Evolutionary conservation across 176 grass and related monocot species (phyloP).

Genomic region (Aegilops sharonensis): DNA sequence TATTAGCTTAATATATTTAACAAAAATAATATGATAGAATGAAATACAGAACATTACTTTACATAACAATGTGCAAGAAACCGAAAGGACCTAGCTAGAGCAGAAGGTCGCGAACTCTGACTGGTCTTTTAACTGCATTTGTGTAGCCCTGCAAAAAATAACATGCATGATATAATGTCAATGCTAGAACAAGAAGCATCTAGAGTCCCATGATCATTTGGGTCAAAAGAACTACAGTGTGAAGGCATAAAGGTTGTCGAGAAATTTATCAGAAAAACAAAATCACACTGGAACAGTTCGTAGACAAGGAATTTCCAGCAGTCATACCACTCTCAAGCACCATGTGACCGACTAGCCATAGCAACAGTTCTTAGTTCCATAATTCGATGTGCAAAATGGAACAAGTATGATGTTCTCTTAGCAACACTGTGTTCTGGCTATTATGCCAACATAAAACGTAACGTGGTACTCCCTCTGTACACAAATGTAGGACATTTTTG

Average conservation of each 20-base stretch:
- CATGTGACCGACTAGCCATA: neutral
- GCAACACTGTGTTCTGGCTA: neutral
- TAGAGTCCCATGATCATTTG: neutral
- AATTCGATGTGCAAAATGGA: neutral
- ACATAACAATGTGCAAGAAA: slow-evolving; percentile 30
- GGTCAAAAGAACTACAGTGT: neutral
- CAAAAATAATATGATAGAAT: neutral
- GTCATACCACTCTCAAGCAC: neutral
- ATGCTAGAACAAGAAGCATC: neutral
- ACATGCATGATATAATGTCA: slow-evolving; percentile 10
- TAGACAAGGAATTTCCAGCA: neutral
- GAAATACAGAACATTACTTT: slow-evolving; percentile 29
- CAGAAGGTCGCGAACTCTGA: slow-evolving; percentile 76
- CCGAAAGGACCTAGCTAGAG: slow-evolving; percentile 40
- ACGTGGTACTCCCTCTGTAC: neutral
- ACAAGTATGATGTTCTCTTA: neutral
- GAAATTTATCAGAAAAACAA: neutral
- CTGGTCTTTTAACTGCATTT: slow-evolving; percentile 95
- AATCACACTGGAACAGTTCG: neutral
- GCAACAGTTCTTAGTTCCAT: neutral
- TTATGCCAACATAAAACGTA: neutral
- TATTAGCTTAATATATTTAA: neutral
- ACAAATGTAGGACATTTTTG: no score
- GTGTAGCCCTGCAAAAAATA: slow-evolving; percentile 81
- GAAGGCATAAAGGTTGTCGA: neutral